Evolutionary conservation across 2,329 filamentous ascomycete genomes (phyloP), one percentile per base, ranked within the genome.

Genomic region (Penicillium sp.): DNA sequence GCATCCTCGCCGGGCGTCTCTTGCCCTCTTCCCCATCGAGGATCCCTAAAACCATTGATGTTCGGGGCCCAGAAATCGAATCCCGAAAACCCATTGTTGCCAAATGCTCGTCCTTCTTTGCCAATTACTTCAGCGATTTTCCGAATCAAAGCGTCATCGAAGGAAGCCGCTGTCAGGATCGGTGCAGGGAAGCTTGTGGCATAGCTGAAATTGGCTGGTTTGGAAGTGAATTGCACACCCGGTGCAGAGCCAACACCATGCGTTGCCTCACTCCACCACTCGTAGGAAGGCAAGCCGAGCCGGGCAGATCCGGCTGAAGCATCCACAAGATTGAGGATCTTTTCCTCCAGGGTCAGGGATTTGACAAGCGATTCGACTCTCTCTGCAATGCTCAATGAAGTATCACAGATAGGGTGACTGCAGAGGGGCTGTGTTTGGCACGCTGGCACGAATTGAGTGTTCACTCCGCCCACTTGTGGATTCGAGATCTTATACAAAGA

Each of bases 161-260:
- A 87, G 0, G 84, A 78, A 1, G 84, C 83, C 1, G 78, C 78
- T 67, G 84, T 78, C 1, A 80, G 68, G 46, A 88, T 84, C 0
- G 84, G 84, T 61, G 81, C 78, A 0, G 85, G 83, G 56, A 87
- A 88, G 2, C 79, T 83, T 0, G 85, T 87, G 0, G 84, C 83
- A 54, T 79, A 80, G 54, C 75, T 79, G 64, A 80, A 87, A n/a
- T 79, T 67, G 2, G 18, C 64, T 64, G 36, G 77, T 36, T 36
- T 36, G 33, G 33, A 36, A 36, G 33, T 75, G 66, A 84, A 85
- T 32, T 76, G 70, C 4, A 83, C 79, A 1, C 83, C 83, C 3
- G 51, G 49, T n/a, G 54, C 42, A 17, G 26, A 33, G 1, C 80
- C 84, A 0, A 87, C 76, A 3, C 85, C 85, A 59, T 87, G 84